Evolutionary conservation across 257 asterid genomes (phyloP).

Genomic region (Penstemon davidsonii): DNA sequence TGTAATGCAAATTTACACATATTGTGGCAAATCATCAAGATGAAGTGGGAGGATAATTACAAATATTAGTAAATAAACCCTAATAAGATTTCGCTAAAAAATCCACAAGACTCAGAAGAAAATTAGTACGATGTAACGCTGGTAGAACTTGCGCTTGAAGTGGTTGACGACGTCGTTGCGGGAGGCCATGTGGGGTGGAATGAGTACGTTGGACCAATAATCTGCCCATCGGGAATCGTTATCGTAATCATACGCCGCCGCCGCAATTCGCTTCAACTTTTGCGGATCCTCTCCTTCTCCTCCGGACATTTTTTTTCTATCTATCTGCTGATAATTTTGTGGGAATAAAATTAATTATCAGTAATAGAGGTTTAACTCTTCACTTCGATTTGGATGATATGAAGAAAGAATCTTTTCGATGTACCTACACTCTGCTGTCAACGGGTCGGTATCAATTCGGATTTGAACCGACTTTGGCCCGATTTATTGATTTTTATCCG

Average conservation of each 20-base stretch:
- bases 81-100: not conserved
- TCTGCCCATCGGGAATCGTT: slow-evolving; percentile 85
- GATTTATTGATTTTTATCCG: no score
- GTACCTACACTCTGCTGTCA: no score
- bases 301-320: slow-evolving; percentile 48
- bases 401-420: no score
- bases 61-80: not conserved
- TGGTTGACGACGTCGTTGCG: slow-evolving; percentile 78
- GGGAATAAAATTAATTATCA: no score
- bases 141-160: slow-evolving; percentile 95
- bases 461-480: no score
- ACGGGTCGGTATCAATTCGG: no score
- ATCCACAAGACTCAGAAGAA: not conserved
- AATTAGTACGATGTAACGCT: slow-evolving; percentile 68
- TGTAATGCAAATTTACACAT: not conserved
- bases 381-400: no score
- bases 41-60: not conserved
- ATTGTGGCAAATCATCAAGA: slow-evolving; percentile 7
- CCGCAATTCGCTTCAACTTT: slow-evolving; percentile 76
- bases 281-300: slow-evolving; percentile 77
- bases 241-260: slow-evolving; percentile 86
- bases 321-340: not conserved
- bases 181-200: slow-evolving; percentile 86
- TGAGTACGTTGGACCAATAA: slow-evolving; percentile 90
- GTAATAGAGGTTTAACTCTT: no score